Evolutionary conservation across 768 basidiomycete species (phyloP).

Genomic region (Russula emetica): DNA sequence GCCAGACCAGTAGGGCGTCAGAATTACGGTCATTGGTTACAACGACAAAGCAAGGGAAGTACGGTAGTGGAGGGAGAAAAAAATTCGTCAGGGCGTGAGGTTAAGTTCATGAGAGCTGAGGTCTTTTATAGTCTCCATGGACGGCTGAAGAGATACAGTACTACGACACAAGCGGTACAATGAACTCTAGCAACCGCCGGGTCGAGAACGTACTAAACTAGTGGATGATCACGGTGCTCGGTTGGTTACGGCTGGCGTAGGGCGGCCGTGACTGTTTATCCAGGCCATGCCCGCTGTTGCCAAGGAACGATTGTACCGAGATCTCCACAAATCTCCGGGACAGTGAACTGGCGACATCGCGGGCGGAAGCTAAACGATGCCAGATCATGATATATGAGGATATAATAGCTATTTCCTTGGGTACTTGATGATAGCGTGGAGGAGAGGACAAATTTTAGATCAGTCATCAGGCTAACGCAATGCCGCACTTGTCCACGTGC

Average conservation of each 20-base stretch:
- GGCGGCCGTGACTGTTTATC: neutral
- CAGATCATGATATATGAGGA: neutral
- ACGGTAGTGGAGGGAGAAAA: neutral
- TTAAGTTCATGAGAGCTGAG: neutral
- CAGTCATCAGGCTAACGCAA: neutral
- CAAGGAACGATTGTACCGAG: constrained; percentile 9
- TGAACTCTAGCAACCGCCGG: neutral
- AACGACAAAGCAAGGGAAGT: neutral
- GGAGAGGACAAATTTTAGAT: neutral
- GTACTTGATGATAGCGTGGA: neutral
- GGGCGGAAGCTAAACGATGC: neutral
- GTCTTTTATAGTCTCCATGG: constrained; percentile 5
- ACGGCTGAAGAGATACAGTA: neutral
- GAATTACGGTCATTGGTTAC: constrained; percentile 37
- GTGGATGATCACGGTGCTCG: neutral
- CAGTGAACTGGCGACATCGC: neutral
- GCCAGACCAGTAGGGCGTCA: constrained; percentile 68
- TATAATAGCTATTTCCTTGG: neutral
- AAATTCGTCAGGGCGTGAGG: neutral
- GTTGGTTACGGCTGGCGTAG: constrained; percentile 2
- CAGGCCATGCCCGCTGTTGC: neutral
- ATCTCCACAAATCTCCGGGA: neutral
- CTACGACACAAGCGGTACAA: neutral
- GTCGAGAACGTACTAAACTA: neutral
- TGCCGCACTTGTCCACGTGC: no score